Percentiles rank a stretch among this genome's conserved stretches.
Conservation (phyloP, 2,329 filamentous ascomycete genomes). For the Hymenoscyphus fraxineus region DNA sequence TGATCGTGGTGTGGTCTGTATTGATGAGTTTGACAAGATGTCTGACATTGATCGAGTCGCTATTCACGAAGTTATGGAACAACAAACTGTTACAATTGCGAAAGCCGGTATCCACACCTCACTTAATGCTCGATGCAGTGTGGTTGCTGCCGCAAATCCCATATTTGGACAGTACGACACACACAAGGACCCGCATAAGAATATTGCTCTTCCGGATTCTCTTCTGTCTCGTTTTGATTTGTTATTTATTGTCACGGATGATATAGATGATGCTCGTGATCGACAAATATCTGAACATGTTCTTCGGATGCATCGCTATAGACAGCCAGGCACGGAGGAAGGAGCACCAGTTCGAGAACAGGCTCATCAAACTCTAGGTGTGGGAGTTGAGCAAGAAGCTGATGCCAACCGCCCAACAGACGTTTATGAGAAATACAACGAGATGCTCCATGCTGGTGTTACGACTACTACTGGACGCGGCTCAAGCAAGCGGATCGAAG, state of each 20-base stretch:
- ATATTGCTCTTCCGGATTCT: conserved; percentile 95
- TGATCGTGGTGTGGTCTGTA: conserved; percentile 95
- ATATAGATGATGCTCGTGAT: conserved; percentile 92
- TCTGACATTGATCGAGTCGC: conserved; percentile 96
- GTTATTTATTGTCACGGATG: conserved; percentile 94
- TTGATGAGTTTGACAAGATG: conserved; percentile 99
- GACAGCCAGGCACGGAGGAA: conserved; percentile 87
- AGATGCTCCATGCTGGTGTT: conserved; percentile 91
- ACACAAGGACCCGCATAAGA: conserved; percentile 97
- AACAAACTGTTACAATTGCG: conserved; percentile 97
- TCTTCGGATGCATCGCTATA: conserved; percentile 93
- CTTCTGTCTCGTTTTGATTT: conserved; percentile 97
- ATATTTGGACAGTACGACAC: conserved; percentile 98
- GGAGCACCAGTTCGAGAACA: conserved; percentile 92
- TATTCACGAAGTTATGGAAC: conserved; percentile 99
- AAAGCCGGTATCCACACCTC: conserved; percentile 98
- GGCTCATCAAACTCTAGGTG: conserved; percentile 75
- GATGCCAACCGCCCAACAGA: conserved; percentile 74
- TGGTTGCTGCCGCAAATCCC: conserved; percentile 93
- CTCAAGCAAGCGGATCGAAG: conserved; percentile 72
- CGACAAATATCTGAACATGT: conserved; percentile 94
- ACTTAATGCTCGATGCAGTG: conserved; percentile 92
- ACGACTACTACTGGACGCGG: conserved; percentile 71
- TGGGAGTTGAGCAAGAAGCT: conserved; percentile 75
- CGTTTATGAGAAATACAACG: conserved; percentile 93